Evolutionary conservation across 1,284 basidiomycete genomes (phyloP), one percentile per base, ranked within the genome.

Genomic region (Ceratobasidium sp.): DNA sequence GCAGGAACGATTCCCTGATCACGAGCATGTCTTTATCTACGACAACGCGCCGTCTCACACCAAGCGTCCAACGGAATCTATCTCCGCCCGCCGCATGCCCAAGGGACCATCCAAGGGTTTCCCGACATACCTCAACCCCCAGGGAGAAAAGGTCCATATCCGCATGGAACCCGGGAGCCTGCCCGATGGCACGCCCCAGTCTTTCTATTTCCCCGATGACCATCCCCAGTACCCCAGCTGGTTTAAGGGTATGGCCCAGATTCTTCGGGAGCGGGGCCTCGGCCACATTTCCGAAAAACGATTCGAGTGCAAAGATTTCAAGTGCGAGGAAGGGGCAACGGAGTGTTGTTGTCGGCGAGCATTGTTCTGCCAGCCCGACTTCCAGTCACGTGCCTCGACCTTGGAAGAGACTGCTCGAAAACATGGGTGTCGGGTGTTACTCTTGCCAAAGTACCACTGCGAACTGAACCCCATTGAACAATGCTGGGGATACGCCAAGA

Each of bases 1-100:
- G 65, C 81, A 85, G 76, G 78, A 71, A 2, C 75, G 80, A 25
- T 83, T 81, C 22, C 79, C 82, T n/a, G 77, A 80, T 0, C 78
- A 79, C 1, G 80, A 77, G 15, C 84, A 80, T 11, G 79, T 84
- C 3, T 85, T 85, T 76, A 34, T 83, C 13, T 85, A 83, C 79
- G 83, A 86, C 61, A 86, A 86, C 79, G 84, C 85, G 0, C 82
- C 84, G 0, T 83, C 82, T 61, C 85, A 86, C 77, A 82, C 81
- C 56, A 84, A 83, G 76, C 80, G 81, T 11, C 81, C 84, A 1
- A 67, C 74, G 1, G 81, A 84, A 81, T 81, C 82, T 0, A 80
- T 85, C 0, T 84, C 83, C 25, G 84, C 85, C 1, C 40, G 79
- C 19, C 79, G 82, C 25, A 85, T 85, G 85, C 79, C 82, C 0